Percentiles rank a stretch among this genome's conserved stretches.
phyloP scores from a whole-genome alignment of 1,284 basidiomycete genomes.

The Cutaneotrichosporon arboriforme region DNA sequence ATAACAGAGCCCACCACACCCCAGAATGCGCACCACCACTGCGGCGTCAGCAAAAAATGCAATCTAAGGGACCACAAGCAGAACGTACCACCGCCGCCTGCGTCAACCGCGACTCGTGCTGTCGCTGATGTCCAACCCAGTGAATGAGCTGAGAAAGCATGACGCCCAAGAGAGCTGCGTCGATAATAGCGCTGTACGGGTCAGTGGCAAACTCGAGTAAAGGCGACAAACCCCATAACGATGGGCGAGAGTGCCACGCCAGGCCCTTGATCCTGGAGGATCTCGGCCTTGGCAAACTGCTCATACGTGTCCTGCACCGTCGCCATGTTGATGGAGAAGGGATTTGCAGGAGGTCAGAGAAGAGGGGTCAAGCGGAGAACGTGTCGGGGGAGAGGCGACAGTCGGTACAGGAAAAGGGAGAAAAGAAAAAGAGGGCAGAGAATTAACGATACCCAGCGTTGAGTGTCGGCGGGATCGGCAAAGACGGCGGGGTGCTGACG shows the following conservation, averaged over 20 bases:
- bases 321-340: neutral
- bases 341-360: neutral
- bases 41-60: neutral
- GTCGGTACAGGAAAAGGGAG: too few species aligned
- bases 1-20: slow-evolving; percentile 2
- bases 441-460: too few species aligned
- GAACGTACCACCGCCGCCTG: slow-evolving; percentile 11
- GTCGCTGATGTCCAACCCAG: slow-evolving; percentile 12
- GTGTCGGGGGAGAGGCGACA: too few species aligned
- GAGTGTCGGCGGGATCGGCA: too few species aligned
- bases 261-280: neutral
- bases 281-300: neutral
- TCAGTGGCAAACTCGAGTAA: too few species aligned
- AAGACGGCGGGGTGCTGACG: too few species aligned
- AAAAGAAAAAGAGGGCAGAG: too few species aligned
- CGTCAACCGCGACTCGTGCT: slow-evolving; percentile 5
- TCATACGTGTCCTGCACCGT: neutral
- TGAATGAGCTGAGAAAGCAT: slow-evolving; percentile 8
- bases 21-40: slow-evolving; percentile 1
- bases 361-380: neutral
- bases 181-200: slow-evolving; percentile 10
- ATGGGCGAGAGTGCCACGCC: slow-evolving; percentile 12
- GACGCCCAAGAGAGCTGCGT: slow-evolving; percentile 11
- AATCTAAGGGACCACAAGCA: neutral
- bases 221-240: slow-evolving; percentile 10